Evolutionary conservation across 2,329 filamentous ascomycete species (phyloP).

Genomic region (Chaetothyriales sp.): DNA sequence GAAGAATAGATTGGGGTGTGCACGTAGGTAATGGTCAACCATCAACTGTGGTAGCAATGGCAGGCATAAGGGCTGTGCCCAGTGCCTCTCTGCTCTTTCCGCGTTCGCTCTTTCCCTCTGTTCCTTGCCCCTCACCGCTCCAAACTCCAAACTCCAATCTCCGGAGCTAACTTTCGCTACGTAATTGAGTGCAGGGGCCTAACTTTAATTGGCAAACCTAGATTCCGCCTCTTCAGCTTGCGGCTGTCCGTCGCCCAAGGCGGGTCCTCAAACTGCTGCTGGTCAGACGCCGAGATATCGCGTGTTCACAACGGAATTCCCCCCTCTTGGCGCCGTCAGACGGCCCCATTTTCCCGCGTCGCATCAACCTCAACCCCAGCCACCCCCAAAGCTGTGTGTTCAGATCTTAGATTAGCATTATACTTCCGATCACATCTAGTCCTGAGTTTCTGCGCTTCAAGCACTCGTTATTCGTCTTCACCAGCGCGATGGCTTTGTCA

Average conservation of each 20-base stretch:
- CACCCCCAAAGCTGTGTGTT: background rate
- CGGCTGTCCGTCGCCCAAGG: background rate
- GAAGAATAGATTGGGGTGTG: constrained; percentile 16
- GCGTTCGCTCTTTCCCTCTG: too few species aligned
- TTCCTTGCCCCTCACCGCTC: background rate
- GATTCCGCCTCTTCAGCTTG: background rate
- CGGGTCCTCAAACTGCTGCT: background rate
- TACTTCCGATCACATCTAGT: background rate
- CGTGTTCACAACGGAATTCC: background rate
- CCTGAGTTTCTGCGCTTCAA: too few species aligned
- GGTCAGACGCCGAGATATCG: background rate
- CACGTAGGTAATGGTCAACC: background rate
- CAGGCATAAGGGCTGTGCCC: too few species aligned
- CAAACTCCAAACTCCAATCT: background rate
- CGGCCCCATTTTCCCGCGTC: background rate
- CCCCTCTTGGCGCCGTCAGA: background rate
- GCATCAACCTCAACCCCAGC: background rate
- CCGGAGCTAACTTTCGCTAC: too few species aligned
- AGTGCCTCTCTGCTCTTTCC: too few species aligned
- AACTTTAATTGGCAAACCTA: background rate
- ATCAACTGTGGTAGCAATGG: too few species aligned
- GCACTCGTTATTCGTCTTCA: background rate
- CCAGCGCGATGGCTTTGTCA: background rate
- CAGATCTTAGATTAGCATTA: too few species aligned
- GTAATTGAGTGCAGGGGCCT: background rate